These are phyloP conservation scores for Uncinocarpus reesii DNA, from an alignment of 2,329 filamentous ascomycete genomes.

Conservation along the genomic window DNA sequence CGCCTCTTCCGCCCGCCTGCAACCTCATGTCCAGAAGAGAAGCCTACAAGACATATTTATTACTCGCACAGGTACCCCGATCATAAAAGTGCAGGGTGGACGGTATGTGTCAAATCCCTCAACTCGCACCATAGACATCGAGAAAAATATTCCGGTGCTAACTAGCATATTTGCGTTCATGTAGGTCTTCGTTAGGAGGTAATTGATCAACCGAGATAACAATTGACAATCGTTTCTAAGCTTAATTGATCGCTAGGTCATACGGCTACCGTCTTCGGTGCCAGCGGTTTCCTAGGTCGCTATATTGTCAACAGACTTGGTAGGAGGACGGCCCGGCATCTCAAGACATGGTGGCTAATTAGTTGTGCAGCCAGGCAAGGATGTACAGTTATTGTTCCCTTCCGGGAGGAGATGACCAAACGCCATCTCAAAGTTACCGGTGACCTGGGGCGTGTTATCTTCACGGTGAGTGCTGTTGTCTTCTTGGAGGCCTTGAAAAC, in stretches of 20 bases:
- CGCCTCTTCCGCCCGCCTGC: conserved; percentile 21
- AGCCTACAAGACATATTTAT: conserved; percentile 74
- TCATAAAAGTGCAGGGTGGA: conserved; percentile 79
- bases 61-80: conserved; percentile 90
- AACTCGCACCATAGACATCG: background rate
- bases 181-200: conserved; percentile 79
- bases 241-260: conserved; percentile 54
- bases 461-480: conserved; percentile 53
- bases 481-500: background rate
- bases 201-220: conserved; percentile 25
- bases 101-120: conserved; percentile 49
- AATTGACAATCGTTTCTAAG: conserved; percentile 14
- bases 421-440: conserved; percentile 93
- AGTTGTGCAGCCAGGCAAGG: conserved; percentile 64
- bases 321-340: conserved; percentile 28
- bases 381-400: conserved; percentile 89
- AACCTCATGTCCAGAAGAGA: conserved; percentile 39
- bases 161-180: conserved; percentile 14
- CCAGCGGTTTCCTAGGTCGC: conserved; percentile 86
- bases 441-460: conserved; percentile 80
- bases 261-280: conserved; percentile 95
- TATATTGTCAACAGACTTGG: conserved; percentile 96
- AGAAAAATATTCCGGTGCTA: conserved; percentile 2
- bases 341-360: conserved; percentile 23
- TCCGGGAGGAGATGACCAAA: conserved; percentile 95